A percentile compares a stretch with the other conserved stretches of the same genome.
These are phyloP conservation scores for Phialophora expanda DNA, from an alignment of 2,329 filamentous ascomycete species.

Conservation along the genomic window DNA sequence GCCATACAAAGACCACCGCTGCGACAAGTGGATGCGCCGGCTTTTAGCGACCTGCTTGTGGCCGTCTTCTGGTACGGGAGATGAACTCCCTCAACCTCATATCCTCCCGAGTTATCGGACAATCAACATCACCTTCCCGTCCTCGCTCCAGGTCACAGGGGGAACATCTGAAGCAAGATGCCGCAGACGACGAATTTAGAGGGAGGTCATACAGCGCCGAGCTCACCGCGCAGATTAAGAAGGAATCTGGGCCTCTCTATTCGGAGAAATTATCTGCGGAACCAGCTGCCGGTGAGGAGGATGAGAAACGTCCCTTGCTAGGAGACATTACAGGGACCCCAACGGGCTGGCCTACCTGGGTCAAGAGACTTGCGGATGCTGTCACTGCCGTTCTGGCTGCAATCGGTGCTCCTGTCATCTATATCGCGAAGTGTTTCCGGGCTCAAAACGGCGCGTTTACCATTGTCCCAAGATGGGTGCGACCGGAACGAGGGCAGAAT, in stretches of 20 bases:
- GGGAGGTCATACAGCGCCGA: slow-evolving; percentile 52
- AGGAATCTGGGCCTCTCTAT: slow-evolving; percentile 42
- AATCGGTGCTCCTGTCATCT: slow-evolving; percentile 78
- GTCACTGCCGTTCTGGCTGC: slow-evolving; percentile 79
- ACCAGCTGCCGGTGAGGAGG: slow-evolving; percentile 41
- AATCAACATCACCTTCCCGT: slow-evolving; percentile 58
- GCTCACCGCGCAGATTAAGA: slow-evolving; percentile 44
- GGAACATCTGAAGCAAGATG: slow-evolving; percentile 47
- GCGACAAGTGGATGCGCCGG: slow-evolving; percentile 17
- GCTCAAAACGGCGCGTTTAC: slow-evolving; percentile 80
- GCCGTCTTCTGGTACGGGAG: slow-evolving; percentile 24
- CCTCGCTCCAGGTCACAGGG: slow-evolving; percentile 61
- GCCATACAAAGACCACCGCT: slow-evolving; percentile 6
- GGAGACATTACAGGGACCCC: slow-evolving; percentile 40
- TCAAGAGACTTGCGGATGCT: slow-evolving; percentile 71
- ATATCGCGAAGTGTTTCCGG: slow-evolving; percentile 81
- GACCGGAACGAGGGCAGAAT: slow-evolving; percentile 23
- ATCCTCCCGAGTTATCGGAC: slow-evolving; percentile 77
- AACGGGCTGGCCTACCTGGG: slow-evolving; percentile 58
- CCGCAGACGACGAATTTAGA: slow-evolving; percentile 46
- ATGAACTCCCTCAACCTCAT: slow-evolving; percentile 99
- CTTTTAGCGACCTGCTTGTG: slow-evolving; percentile 6
- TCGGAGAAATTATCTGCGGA: slow-evolving; percentile 38
- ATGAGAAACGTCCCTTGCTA: slow-evolving; percentile 62
- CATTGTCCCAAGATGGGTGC: slow-evolving; percentile 73